phyloP scores from a whole-genome alignment of 2,329 filamentous ascomycete species.

The Ramularia collo-cygni region DNA sequence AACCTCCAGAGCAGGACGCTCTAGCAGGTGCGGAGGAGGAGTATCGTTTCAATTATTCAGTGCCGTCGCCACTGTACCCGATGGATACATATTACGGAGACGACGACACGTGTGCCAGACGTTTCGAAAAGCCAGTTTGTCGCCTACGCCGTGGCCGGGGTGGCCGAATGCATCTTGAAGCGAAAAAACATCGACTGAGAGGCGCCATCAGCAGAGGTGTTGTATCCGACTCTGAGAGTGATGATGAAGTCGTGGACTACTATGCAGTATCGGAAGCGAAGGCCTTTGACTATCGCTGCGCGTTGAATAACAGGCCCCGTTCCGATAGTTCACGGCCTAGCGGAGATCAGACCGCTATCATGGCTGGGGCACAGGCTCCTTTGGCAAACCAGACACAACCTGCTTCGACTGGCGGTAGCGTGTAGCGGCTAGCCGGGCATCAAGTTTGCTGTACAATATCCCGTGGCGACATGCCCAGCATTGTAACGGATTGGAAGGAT shows the following conservation, averaged over 20 bases:
- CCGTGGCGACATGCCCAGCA: neutral
- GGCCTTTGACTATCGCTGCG: conserved; percentile 63
- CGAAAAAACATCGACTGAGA: conserved; percentile 21
- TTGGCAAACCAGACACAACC: conserved; percentile 13
- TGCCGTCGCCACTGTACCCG: conserved; percentile 9
- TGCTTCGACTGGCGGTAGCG: conserved; percentile 4
- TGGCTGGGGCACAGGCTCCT: conserved; percentile 12
- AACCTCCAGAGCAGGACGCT: conserved; percentile 14
- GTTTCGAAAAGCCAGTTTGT: conserved; percentile 53
- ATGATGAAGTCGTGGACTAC: conserved; percentile 53
- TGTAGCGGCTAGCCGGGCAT: conserved; percentile 4
- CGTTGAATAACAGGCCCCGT: conserved; percentile 42
- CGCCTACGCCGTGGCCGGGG: conserved; percentile 77
- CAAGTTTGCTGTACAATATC: conserved; percentile 5
- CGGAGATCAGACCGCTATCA: conserved; percentile 19
- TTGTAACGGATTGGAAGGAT: conserved; percentile 1
- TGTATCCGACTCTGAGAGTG: conserved; percentile 75
- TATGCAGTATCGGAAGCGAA: conserved; percentile 34
- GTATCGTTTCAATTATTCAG: conserved; percentile 17
- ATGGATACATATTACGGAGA: conserved; percentile 9
- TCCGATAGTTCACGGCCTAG: conserved; percentile 18
- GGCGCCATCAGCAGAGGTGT: conserved; percentile 26
- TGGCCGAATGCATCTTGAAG: conserved; percentile 82
- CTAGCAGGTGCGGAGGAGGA: conserved; percentile 19
- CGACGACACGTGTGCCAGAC: conserved; percentile 14